Evolutionary conservation across 257 asterid genomes (phyloP).

Genomic region (Cruciata laevipes): DNA sequence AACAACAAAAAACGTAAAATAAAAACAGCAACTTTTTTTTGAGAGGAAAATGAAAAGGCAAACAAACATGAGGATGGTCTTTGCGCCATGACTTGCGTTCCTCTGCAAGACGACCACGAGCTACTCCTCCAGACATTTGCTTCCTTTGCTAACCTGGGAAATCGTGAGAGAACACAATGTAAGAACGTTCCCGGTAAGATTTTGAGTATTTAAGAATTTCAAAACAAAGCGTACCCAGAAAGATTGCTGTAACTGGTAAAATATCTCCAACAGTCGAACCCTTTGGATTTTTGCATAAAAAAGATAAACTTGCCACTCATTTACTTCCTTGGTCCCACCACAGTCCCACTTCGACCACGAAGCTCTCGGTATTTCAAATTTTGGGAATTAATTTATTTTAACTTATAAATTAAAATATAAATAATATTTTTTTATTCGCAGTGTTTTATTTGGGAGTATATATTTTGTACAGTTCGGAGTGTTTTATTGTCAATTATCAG

Average conservation of each 20-base stretch:
- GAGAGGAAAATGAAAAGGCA: not conserved
- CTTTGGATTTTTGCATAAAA: not conserved
- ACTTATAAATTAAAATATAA: no score
- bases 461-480: no score
- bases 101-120: slow-evolving; percentile 78
- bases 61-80: slow-evolving; percentile 80
- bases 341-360: not conserved
- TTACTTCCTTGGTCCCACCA: not conserved
- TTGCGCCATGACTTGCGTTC: slow-evolving; percentile 90
- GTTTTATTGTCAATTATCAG: no score
- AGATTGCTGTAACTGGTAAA: not conserved
- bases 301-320: not conserved
- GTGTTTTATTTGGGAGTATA: no score
- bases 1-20: no score
- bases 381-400: no score
- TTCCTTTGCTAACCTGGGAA: not conserved
- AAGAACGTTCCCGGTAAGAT: not conserved
- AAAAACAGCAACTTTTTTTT: no score
- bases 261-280: not conserved
- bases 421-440: no score
- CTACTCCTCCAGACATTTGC: slow-evolving; percentile 22
- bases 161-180: not conserved
- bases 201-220: not conserved
- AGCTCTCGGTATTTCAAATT: not conserved
- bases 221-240: not conserved